Base-by-base conservation (phyloP, 148 eudicot genomes). In the Selenicereus undatus region DNA sequence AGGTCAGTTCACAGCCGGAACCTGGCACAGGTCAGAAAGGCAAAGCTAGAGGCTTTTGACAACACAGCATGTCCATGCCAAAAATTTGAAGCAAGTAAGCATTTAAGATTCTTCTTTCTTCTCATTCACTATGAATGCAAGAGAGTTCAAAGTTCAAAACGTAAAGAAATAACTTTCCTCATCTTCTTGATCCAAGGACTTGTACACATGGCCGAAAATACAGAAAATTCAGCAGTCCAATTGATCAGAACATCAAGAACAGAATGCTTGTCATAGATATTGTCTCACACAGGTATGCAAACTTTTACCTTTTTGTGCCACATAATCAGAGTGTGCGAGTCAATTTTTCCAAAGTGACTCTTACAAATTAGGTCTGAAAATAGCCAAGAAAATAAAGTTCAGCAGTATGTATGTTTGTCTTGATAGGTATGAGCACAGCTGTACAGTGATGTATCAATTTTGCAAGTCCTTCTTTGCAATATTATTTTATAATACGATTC, bases 1-100 rank as follows among this genome's bases (percentile, higher is more conserved):
- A 88, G 1, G 91, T 95, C 45, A 86, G 79, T 74, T 94, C 95
- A 26, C 81, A 88, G 68, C 91, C 93, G 43, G 91, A 87, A 79
- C 50, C 84, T 58, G 79, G 74, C 80, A 71, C 42, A 32, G 82
- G 69, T 27, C 21, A 73, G 56, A 87, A 73, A 73, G 73, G n/a
- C 69, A 78, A 77, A 78, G 78, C 74, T 45, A 78, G 65, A 73
- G 66, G 42, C 78, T 73, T 32, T 66, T 77, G 76, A 80, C 52
- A 74, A 64, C 76, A 29, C 36, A 52, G 3, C 35, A 27, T 51
- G 65, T 27, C 77, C 16, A 50, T 58, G 9, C 24, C 29, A 73
- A n/a, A 73, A 16, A 5, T 51, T 54, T 13, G 48, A 56, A 39
- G 17, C 48, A 56, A 27, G 78, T 76, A 76, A 76, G 68, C 45